Percentiles rank a stretch among this genome's conserved stretches.
These are phyloP conservation scores for Rhodotorula taiwanensis DNA, from an alignment of 768 basidiomycete genomes.

Conservation along the genomic window DNA sequence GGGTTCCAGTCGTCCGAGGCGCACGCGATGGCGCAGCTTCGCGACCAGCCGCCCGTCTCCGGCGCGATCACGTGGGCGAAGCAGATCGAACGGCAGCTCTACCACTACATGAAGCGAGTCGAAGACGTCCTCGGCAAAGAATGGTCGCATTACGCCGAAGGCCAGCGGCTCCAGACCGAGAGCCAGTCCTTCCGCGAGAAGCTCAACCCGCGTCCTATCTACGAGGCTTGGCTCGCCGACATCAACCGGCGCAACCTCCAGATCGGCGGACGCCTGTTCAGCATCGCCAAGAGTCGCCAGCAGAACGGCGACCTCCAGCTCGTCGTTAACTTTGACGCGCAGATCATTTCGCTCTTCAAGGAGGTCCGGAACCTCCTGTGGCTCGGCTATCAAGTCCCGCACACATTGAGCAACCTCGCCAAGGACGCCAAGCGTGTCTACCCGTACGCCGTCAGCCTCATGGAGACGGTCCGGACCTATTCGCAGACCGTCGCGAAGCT, in stretches of 20 bases:
- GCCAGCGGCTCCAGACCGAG: constrained; percentile 91
- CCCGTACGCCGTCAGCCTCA: constrained; percentile 88
- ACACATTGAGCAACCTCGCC: constrained; percentile 89
- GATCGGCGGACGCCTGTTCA: constrained; percentile 83
- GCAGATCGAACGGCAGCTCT: constrained; percentile 94
- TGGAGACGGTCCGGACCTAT: constrained; percentile 99
- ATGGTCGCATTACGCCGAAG: constrained; percentile 99
- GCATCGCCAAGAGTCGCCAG: constrained; percentile 54
- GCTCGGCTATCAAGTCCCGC: constrained; percentile 92
- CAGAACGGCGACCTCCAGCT: constrained; percentile 73
- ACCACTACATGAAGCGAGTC: constrained; percentile 96
- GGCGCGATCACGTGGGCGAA: constrained; percentile 97
- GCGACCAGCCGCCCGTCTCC: constrained; percentile 95
- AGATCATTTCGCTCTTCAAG: constrained; percentile 97
- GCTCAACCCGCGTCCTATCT: constrained; percentile 87
- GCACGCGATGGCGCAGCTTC: constrained; percentile 91
- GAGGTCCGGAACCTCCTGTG: constrained; percentile 92
- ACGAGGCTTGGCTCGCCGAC: constrained; percentile 92
- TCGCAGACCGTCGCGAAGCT: constrained; percentile 89
- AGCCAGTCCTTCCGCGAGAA: constrained; percentile 87
- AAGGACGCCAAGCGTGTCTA: constrained; percentile 98
- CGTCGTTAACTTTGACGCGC: constrained; percentile 94
- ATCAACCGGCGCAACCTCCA: constrained; percentile 89
- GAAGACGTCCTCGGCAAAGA: constrained; percentile 95
- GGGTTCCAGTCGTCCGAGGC: constrained; percentile 84